Evolutionary conservation across 345 rosid species (phyloP), one percentile per base, ranked within the genome.

Genomic region (Capsella bursapastoris): DNA sequence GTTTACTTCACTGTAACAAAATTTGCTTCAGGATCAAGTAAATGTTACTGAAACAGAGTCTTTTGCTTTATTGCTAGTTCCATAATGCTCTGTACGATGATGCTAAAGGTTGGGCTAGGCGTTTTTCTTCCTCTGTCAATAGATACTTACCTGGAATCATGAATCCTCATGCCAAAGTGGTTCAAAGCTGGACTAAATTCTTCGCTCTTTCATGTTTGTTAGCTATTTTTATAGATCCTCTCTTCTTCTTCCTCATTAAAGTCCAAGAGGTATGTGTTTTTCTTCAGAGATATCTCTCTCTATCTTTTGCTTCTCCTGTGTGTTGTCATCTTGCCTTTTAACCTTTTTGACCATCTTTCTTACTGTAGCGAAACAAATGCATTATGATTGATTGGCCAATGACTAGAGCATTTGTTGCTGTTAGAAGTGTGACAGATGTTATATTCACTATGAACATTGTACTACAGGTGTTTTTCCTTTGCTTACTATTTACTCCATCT

Each of bases 31-130:
- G 25, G 27, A 35, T 14, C 45, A 47, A 70, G 71, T 35, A 28
- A 37, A 15, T 28, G 59, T 41, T 49, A 49, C 50, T 78, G 31
- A 71, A 35, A 70, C 59, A 56, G 11, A 9, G 27, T 66, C 32
- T 61, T 71, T 35, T 44, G 0, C 53, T n/a, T 35, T 15, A 52
- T 76, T 72, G 13, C n/a, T 84, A 91, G 98, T 86, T 83, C 67
- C 91, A 85, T 60, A 86, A 84, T 79, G 81, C 71, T 82, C 78
- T 91, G 9, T 87, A 89, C 16, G 96, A 87, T 59, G 96, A 89
- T 77, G 96, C 97, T 66, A 85, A 83, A 83, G 90, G 98, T 8
- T 89, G 98, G 89, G 91, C 88, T 27, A 89, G 77, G 76, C 68
- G 88, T 59, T 75, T 82, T 60, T 38, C 64, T 44, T 75, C 90